Evolutionary conservation across 1,284 basidiomycete species (phyloP), one percentile per base, ranked within the genome.

Genomic region (Ganoderma multipileum): DNA sequence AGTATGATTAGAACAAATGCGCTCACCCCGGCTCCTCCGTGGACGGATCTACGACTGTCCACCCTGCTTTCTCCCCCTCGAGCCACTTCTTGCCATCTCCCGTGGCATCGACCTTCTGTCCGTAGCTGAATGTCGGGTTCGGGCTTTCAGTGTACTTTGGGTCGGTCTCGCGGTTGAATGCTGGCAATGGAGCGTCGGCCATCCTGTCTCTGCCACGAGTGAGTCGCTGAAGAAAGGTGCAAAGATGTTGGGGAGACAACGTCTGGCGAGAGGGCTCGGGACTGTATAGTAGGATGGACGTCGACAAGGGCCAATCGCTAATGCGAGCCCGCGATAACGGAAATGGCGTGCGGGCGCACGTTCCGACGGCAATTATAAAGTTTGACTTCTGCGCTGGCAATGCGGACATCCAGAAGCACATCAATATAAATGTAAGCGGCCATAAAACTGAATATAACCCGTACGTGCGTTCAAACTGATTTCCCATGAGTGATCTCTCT

Each of bases 61-160:
- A 92, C n/a, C 86, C 87, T 18, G 77, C 79, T 44, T 84, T 79
- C 67, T 85, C 84, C 6, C 85, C 86, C 64, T 85, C 83, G 64
- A 85, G 63, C 87, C 88, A 89, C 47, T 78, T 80, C 65, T 78
- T 76, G 3, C 88, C 88, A 9, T 79, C 79, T 0, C 82, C 77
- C 0, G 86, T 85, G n/a, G 83, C 80, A 1, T 84, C 82, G 14
- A 89, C 76, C 23, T 79, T 82, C 67, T 89, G 82, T 0, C 91
- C 89, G 66, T 83, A 86, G 8, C 82, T 80, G 87, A 89, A 95
- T 0, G 79, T 74, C 0, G 90, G 87, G 73, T 89, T 83, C 0
- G 91, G 90, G 2, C 83, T 74, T 63, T 87, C 82, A 0, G 85
- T 88, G 71, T 78, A 82, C 68, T 76, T 78, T 63, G 81, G 79